Evolutionary conservation across 2,329 filamentous ascomycete genomes (phyloP).

Genomic region (Hypoxylon sp.): DNA sequence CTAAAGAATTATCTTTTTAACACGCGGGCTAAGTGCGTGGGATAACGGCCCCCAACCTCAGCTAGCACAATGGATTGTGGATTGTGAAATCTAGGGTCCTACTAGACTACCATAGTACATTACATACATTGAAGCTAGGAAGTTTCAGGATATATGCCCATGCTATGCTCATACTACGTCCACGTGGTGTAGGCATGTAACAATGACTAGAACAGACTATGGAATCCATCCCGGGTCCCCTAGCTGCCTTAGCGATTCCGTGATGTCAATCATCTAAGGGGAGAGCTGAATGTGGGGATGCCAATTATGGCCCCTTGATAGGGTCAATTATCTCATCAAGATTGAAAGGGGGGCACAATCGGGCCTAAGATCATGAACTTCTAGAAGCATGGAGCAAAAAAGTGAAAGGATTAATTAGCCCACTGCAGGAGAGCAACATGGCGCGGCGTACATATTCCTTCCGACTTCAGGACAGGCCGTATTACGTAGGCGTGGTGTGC

Average conservation of each 20-base stretch:
- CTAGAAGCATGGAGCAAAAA: constrained; percentile 11
- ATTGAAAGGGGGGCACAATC: constrained; percentile 29
- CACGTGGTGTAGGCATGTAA: constrained; percentile 4
- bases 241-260: background rate
- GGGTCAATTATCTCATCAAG: constrained; percentile 22
- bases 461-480: constrained; percentile 40
- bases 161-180: background rate
- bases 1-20: background rate
- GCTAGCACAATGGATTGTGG: constrained; percentile 1
- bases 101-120: background rate
- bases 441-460: constrained; percentile 10
- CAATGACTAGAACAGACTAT: constrained; percentile 19
- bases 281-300: constrained; percentile 26
- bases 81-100: background rate
- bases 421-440: constrained; percentile 31
- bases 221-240: constrained; percentile 15
- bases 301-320: constrained; percentile 1
- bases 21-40: background rate
- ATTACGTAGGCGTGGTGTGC: constrained; percentile 35
- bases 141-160: background rate
- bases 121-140: background rate
- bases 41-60: constrained; percentile 6
- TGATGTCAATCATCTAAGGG: constrained; percentile 13
- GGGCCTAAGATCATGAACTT: constrained; percentile 38
- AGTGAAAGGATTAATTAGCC: constrained; percentile 39